Evolutionary conservation across 345 rosid genomes (phyloP).

Genomic region (Xanthoceras sorbifolium): DNA sequence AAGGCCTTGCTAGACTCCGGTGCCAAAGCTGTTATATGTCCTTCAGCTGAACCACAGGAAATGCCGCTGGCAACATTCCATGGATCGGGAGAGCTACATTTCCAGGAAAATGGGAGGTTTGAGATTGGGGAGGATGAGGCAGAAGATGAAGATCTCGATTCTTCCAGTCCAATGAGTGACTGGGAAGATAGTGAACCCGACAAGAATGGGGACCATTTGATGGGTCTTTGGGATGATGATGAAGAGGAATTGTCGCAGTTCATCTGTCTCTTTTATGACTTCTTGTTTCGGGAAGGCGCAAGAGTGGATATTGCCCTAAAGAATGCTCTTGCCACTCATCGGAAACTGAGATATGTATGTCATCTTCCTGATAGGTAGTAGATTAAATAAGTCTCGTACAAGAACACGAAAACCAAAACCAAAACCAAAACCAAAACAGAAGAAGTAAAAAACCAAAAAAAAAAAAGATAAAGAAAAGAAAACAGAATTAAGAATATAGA

Average conservation of each 20-base stretch:
- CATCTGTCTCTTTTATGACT: slow-evolving; percentile 67
- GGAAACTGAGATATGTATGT: slow-evolving; percentile 69
- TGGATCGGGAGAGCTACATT: slow-evolving; percentile 52
- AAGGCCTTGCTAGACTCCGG: slow-evolving; percentile 82
- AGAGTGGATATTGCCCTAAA: slow-evolving; percentile 73
- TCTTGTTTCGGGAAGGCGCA: slow-evolving; percentile 64
- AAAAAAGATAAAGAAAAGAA: background rate
- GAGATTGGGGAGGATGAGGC: slow-evolving; percentile 94
- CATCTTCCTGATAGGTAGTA: slow-evolving; percentile 67
- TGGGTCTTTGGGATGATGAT: slow-evolving; percentile 71
- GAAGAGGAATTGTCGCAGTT: slow-evolving; percentile 78
- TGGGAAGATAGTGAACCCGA: slow-evolving; percentile 95
- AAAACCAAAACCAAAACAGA: background rate
- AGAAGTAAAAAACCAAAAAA: too few relatives aligned
- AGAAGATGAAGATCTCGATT: slow-evolving; percentile 69
- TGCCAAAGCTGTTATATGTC: slow-evolving; percentile 83
- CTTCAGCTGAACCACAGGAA: slow-evolving; percentile 71
- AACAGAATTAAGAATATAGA: background rate
- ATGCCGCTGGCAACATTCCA: slow-evolving; percentile 45
- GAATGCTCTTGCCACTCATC: slow-evolving; percentile 67
- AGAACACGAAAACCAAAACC: background rate
- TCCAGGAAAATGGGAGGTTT: slow-evolving; percentile 68
- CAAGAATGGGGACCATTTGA: slow-evolving; percentile 34
- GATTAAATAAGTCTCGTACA: slow-evolving; percentile 11
- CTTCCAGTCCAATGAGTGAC: slow-evolving; percentile 72